A percentile compares a stretch with the other conserved stretches of the same genome.
Conservation (phyloP, 1,284 basidiomycete species). For the Irpex lacteus region DNA sequence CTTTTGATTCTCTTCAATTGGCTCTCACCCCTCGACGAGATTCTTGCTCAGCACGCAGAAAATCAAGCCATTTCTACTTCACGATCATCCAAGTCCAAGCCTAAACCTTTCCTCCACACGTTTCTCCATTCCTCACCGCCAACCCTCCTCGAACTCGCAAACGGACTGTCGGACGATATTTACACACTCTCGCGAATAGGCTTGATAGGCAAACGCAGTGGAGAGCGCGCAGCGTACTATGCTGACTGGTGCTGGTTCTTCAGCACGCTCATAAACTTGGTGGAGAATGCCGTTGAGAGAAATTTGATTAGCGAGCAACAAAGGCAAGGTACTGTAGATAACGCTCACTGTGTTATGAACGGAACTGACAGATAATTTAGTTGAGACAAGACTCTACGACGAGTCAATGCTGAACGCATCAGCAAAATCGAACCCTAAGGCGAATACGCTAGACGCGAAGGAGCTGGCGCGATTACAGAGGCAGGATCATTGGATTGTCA, state of each 20-base stretch:
- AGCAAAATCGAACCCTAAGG: slow-evolving; percentile 60
- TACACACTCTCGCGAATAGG: slow-evolving; percentile 70
- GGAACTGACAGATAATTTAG: slow-evolving; percentile 32
- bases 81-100: slow-evolving; percentile 20
- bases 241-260: slow-evolving; percentile 84
- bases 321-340: slow-evolving; percentile 46
- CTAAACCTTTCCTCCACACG: slow-evolving; percentile 62
- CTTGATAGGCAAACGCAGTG: slow-evolving; percentile 57
- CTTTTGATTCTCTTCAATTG: slow-evolving; percentile 79
- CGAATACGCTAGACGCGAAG: slow-evolving; percentile 62
- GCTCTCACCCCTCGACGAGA: slow-evolving; percentile 66
- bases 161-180: slow-evolving; percentile 73
- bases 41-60: slow-evolving; percentile 66
- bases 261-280: slow-evolving; percentile 70
- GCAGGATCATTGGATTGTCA: slow-evolving; percentile 73
- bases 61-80: slow-evolving; percentile 48
- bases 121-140: slow-evolving; percentile 78
- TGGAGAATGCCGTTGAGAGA: slow-evolving; percentile 77
- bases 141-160: slow-evolving; percentile 73
- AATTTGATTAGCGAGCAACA: slow-evolving; percentile 61
- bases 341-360: slow-evolving; percentile 1
- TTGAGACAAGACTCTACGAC: slow-evolving; percentile 66
- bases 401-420: slow-evolving; percentile 74
- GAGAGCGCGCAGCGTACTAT: slow-evolving; percentile 66
- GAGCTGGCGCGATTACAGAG: slow-evolving; percentile 64